These are phyloP conservation scores for Phalaenopsis aphrodite DNA, from an alignment of 106 monocot species.

Conservation along the genomic window DNA sequence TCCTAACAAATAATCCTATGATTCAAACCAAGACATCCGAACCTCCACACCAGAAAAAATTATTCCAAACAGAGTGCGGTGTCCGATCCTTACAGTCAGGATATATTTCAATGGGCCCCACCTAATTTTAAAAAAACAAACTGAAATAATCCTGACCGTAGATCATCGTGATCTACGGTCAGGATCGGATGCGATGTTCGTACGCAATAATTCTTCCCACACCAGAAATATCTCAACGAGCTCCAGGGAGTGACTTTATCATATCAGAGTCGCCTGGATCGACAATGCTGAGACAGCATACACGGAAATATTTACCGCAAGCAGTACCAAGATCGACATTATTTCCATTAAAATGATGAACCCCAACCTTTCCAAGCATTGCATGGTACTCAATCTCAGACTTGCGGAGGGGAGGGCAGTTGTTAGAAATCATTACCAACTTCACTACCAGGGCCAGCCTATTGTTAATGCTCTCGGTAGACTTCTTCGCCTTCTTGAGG, in stretches of 20 bases:
- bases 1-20: too few relatives aligned
- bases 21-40: too few relatives aligned
- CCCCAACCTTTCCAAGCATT: slow-evolving; percentile 71
- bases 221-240: not conserved
- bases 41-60: too few relatives aligned
- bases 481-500: slow-evolving; percentile 39
- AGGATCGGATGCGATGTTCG: too few relatives aligned
- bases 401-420: slow-evolving; percentile 71
- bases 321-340: slow-evolving; percentile 15
- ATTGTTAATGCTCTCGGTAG: slow-evolving; percentile 52
- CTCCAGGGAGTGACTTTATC: slow-evolving; percentile 6
- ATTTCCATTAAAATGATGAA: slow-evolving; percentile 68
- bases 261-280: slow-evolving; percentile 19
- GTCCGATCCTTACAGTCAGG: too few relatives aligned
- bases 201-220: too few relatives aligned
- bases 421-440: slow-evolving; percentile 59
- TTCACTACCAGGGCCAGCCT: slow-evolving; percentile 68
- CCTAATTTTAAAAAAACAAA: too few relatives aligned
- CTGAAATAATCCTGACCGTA: too few relatives aligned
- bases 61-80: too few relatives aligned
- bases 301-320: slow-evolving; percentile 14
- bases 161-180: too few relatives aligned
- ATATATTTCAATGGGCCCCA: too few relatives aligned
- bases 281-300: slow-evolving; percentile 12
- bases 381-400: slow-evolving; percentile 75